These are phyloP conservation scores for Chiua virens DNA, from an alignment of 768 basidiomycete genomes.

Conservation along the genomic window DNA sequence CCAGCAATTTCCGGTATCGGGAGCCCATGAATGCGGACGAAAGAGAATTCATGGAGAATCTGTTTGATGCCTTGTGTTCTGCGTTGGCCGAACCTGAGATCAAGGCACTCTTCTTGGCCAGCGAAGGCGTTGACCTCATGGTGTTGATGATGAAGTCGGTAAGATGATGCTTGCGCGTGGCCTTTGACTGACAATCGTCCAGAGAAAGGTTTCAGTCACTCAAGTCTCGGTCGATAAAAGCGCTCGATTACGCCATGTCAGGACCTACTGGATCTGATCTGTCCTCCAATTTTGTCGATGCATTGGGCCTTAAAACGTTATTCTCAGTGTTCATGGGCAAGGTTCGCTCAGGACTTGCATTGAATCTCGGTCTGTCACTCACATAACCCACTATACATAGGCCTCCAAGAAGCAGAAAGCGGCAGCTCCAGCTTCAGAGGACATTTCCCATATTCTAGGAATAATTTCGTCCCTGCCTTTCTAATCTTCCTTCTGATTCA, in stretches of 20 bases:
- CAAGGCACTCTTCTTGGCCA: constrained; percentile 80
- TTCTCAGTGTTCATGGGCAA: constrained; percentile 96
- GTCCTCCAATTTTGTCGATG: constrained; percentile 87
- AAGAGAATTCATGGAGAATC: constrained; percentile 96
- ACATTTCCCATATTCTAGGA: constrained; percentile 84
- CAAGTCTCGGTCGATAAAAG: constrained; percentile 83
- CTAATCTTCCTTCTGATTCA: constrained; percentile 85
- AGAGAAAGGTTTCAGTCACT: constrained; percentile 79
- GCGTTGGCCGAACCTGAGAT: constrained; percentile 73
- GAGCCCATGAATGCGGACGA: constrained; percentile 90
- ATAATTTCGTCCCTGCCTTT: constrained; percentile 85
- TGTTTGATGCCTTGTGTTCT: constrained; percentile 90
- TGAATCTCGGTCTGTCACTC: constrained; percentile 4
- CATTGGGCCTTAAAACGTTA: constrained; percentile 82
- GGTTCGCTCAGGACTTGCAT: constrained; percentile 41
- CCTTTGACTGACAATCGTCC: constrained; percentile 4
- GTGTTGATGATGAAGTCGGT: constrained; percentile 95
- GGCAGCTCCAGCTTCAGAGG: constrained; percentile 64
- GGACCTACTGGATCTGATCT: constrained; percentile 63
- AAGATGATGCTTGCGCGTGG: neutral
- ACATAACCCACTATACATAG: constrained; percentile 30
- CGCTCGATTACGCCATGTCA: constrained; percentile 88
- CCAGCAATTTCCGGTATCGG: constrained; percentile 82
- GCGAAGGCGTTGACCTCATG: constrained; percentile 96
- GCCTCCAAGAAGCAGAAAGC: constrained; percentile 65